These are phyloP conservation scores for Fusarium staphyleae DNA, from an alignment of 2,329 filamentous ascomycete species.

Conservation along the genomic window DNA sequence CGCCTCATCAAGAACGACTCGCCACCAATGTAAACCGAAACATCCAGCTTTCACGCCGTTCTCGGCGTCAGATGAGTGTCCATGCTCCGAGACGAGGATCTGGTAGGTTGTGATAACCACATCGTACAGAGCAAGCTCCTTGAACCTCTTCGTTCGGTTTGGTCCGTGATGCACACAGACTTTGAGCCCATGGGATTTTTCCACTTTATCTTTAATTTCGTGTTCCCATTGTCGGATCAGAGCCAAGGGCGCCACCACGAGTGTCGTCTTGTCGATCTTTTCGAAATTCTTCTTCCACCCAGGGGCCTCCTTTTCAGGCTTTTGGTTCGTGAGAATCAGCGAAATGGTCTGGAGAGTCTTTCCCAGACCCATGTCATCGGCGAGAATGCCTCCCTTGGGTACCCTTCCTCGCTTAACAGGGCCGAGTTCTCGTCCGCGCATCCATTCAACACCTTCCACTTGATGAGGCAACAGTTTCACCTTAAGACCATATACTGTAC, in stretches of 20 bases:
- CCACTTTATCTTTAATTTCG: conserved; percentile 86
- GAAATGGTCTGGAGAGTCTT: conserved; percentile 96
- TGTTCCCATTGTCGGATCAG: conserved; percentile 97
- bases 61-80: conserved; percentile 67
- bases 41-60: conserved; percentile 77
- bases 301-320: conserved; percentile 64
- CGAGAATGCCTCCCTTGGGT: conserved; percentile 91
- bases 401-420: conserved; percentile 80
- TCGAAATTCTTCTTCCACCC: conserved; percentile 73
- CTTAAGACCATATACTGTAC: conserved; percentile 76
- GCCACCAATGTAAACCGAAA: conserved; percentile 93
- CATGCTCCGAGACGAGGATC: conserved; percentile 90
- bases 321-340: conserved; percentile 82
- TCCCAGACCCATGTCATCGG: conserved; percentile 96
- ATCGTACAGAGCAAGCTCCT: conserved; percentile 83
- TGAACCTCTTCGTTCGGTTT: conserved; percentile 78
- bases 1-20: conserved; percentile 93
- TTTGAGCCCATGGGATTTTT: conserved; percentile 71
- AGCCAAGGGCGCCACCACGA: conserved; percentile 91
- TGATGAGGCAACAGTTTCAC: conserved; percentile 93
- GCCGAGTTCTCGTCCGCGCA: conserved; percentile 90
- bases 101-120: conserved; percentile 98
- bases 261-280: conserved; percentile 76
- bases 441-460: conserved; percentile 92
- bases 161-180: conserved; percentile 93